These are phyloP conservation scores for Arthroderma sp. DNA, from an alignment of 2,329 filamentous ascomycete genomes.

Conservation along the genomic window DNA sequence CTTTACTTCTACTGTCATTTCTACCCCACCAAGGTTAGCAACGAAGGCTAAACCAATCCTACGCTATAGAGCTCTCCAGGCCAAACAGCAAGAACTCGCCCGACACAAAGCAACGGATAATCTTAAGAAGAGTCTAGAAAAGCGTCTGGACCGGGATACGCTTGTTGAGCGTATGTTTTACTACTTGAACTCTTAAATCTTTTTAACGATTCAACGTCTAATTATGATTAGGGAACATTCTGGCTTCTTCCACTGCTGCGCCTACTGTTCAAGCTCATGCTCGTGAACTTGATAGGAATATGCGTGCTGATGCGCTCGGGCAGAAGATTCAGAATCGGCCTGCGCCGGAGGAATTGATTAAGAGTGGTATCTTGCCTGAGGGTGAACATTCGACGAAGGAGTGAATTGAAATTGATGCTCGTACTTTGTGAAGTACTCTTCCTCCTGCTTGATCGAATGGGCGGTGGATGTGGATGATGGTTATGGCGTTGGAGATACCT, in stretches of 20 bases:
- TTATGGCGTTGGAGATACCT: neutral
- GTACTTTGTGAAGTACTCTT: neutral
- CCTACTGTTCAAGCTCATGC: constrained; percentile 69
- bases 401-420: neutral
- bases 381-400: constrained; percentile 36
- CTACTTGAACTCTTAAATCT: neutral
- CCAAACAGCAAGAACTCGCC: constrained; percentile 48
- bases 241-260: constrained; percentile 63
- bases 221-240: constrained; percentile 58
- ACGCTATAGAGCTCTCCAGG: constrained; percentile 36
- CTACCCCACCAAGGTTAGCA: neutral
- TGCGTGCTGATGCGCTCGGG: constrained; percentile 75
- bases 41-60: neutral
- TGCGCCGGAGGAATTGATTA: constrained; percentile 59
- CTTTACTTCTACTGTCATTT: neutral
- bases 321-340: constrained; percentile 73
- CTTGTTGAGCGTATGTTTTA: constrained; percentile 59
- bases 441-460: neutral
- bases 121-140: constrained; percentile 50
- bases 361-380: constrained; percentile 64
- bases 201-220: constrained; percentile 4
- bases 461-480: neutral
- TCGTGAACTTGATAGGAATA: constrained; percentile 73
- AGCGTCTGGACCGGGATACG: constrained; percentile 55
- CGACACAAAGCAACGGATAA: constrained; percentile 50